Evolutionary conservation across 2,329 filamentous ascomycete species (phyloP), one percentile per base, ranked within the genome.

Genomic region (Zymoseptoria pseudotritici): DNA sequence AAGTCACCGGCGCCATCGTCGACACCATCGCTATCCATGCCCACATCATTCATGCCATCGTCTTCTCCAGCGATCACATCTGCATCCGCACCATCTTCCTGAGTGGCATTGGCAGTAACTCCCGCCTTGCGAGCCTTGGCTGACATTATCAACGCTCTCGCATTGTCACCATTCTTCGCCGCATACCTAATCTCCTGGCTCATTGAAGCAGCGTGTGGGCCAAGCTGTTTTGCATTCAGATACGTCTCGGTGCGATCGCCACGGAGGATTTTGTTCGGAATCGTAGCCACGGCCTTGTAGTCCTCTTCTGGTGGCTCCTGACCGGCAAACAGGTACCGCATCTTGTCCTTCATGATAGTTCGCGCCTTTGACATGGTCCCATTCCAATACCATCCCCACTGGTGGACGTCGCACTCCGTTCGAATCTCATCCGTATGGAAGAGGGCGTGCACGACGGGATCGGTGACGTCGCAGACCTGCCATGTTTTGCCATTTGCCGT

Each of bases 381-480:
- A 60, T 87, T 88, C 63, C 87, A 84, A 71, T 87, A 97, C 90
- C 90, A 99, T 1, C 93, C 93, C 67, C 90, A 89, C 17, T 63
- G 60, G 19, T 67, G 62, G 21, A 88, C 75, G 59, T 83, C 79
- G 57, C 77, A 79, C 2, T 76, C 75, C 3, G 65, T 64, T 36
- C 75, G 72, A 2, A 80, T 70, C 4, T 84, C 79, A 0, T 86
- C 79, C 0, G 84, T 82, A 20, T 86, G 81, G 49, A 96, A 80
- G 2, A 97, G 77, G 10, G 79, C 74, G 0, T 79, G 77, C 1
- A 97, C 79, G 1, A 92, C 71, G 0, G 91, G 89, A 68, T 97
- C 93, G 0, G 85, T 88, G 58, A 97, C 87, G 73, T 99, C 94
- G 76, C 91, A 96, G 24, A 95, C 83, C 78, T 97, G 94, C 88